Conservation (phyloP, 768 basidiomycete genomes). For the Boletales sp. region DNA sequence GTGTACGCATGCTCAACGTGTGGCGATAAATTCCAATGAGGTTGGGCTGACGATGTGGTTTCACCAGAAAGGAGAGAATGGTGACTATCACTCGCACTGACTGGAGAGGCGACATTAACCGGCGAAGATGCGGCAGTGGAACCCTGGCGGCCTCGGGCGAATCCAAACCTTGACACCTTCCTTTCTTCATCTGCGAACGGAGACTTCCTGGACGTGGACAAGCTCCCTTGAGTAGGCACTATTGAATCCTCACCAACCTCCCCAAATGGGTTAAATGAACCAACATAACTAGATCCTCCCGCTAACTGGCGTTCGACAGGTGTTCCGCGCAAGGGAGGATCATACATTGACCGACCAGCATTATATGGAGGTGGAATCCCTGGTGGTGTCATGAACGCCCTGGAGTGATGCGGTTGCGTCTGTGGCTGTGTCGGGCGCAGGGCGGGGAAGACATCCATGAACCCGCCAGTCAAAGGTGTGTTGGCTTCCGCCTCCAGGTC, state of each 20-base stretch:
- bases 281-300: conserved; percentile 55
- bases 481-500: conserved; percentile 46
- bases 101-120: conserved; percentile 51
- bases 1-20: conserved; percentile 43
- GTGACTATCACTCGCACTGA: conserved; percentile 47
- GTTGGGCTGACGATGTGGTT: conserved; percentile 33
- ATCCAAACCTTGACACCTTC: conserved; percentile 77
- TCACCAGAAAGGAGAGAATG: conserved; percentile 46
- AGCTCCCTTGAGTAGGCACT: conserved; percentile 24
- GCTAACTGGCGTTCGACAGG: conserved; percentile 45
- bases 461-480: conserved; percentile 61
- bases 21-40: conserved; percentile 43
- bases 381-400: conserved; percentile 46
- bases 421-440: conserved; percentile 38
- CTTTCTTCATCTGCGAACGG: conserved; percentile 55
- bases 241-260: conserved; percentile 51
- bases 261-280: conserved; percentile 80
- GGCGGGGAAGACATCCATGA: conserved; percentile 68
- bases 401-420: conserved; percentile 21
- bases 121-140: conserved; percentile 59
- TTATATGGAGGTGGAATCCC: conserved; percentile 50
- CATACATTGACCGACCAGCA: conserved; percentile 52
- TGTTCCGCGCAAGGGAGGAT: conserved; percentile 42
- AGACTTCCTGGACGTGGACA: conserved; percentile 34
- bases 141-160: conserved; percentile 67